phyloP scores from a whole-genome alignment of 768 basidiomycete species.

The Lactarius sp. region DNA sequence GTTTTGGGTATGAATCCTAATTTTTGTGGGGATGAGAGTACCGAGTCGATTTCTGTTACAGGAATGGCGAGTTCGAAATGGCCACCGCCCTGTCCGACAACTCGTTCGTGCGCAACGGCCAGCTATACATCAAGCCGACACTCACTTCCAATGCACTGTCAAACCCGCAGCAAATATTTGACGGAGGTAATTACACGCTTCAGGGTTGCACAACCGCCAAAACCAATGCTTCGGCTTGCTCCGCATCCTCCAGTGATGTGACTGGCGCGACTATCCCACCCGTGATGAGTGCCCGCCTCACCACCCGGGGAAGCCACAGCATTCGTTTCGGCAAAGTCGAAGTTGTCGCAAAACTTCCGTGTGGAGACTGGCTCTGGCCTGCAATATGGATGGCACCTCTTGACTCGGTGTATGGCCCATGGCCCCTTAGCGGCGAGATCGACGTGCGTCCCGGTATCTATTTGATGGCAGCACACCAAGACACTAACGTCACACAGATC shows the following conservation, averaged over 20 bases:
- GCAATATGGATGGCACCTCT: slow-evolving; percentile 46
- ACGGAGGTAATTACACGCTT: slow-evolving; percentile 39
- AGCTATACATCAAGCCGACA: slow-evolving; percentile 56
- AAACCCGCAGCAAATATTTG: slow-evolving; percentile 33
- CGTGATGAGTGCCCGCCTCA: slow-evolving; percentile 50
- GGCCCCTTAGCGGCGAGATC: slow-evolving; percentile 55
- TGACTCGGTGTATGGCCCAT: slow-evolving; percentile 43
- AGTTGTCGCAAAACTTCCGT: slow-evolving; percentile 45
- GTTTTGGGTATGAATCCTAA: slow-evolving; percentile 40
- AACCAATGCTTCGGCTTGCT: slow-evolving; percentile 42
- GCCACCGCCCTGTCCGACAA: slow-evolving; percentile 40
- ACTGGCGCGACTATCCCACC: slow-evolving; percentile 44
- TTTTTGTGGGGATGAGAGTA: neutral
- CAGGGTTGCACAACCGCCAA: slow-evolving; percentile 34
- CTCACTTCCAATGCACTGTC: slow-evolving; percentile 49
- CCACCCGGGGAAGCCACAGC: slow-evolving; percentile 43
- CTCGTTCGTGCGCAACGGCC: slow-evolving; percentile 43
- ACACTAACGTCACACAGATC: slow-evolving; percentile 34
- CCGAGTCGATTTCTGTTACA: neutral
- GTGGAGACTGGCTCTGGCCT: slow-evolving; percentile 43
- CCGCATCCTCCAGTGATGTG: slow-evolving; percentile 38
- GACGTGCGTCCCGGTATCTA: slow-evolving; percentile 39
- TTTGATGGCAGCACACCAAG: neutral
- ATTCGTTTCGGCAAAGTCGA: slow-evolving; percentile 57
- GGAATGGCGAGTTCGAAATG: slow-evolving; percentile 54